Base-by-base conservation (phyloP, 1,284 basidiomycete species). In the Anthracocystis setariae region DNA sequence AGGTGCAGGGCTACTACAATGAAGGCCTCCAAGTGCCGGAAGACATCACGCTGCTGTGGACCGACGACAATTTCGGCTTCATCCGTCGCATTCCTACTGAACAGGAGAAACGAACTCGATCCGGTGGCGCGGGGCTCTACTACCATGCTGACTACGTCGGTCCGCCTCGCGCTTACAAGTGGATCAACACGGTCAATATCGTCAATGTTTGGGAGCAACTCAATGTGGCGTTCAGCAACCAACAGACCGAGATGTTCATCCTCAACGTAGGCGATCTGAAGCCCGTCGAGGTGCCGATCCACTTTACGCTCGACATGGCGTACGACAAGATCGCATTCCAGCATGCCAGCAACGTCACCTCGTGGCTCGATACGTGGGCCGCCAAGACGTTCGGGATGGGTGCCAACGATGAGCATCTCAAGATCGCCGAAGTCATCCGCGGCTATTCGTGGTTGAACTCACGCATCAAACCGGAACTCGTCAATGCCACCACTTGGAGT, bases 1-100 rank as follows among this genome's bases (percentile, higher is more conserved):
- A 90, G 73, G 89, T 90, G 20, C 87, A 89, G 74, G 88, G 86
- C 0, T 90, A 89, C 79, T 90, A 88, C 73, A 87, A 88, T 44
- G 85, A 87, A 59, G 88, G 88, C 3, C 83, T 89, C 83, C 82
- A 84, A 23, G 58, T 67, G 4, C 51, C 52, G 1, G 64, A 67
- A 18, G 64, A 67, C 17, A 59, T 67, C 78, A 84, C 46, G 74
- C 83, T 74, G 85, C 89, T 21, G 86, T 86, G 58, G 53, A 56
- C 81, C 7, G 82, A 83, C 37, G 82, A 83, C 46, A 84, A 84
- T 54, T 84, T 80, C 78, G 83, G 82, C 2, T 82, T 83, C 46
- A 63, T 82, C 10, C 62, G 66, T 4, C 37, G 72, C 25, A 59
- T 57, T 12, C 88, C 89, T 0, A 78, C 86, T 3, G 74, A 82